Conservation (phyloP, 2,329 filamentous ascomycete species). For the Alternaria brassicae region DNA sequence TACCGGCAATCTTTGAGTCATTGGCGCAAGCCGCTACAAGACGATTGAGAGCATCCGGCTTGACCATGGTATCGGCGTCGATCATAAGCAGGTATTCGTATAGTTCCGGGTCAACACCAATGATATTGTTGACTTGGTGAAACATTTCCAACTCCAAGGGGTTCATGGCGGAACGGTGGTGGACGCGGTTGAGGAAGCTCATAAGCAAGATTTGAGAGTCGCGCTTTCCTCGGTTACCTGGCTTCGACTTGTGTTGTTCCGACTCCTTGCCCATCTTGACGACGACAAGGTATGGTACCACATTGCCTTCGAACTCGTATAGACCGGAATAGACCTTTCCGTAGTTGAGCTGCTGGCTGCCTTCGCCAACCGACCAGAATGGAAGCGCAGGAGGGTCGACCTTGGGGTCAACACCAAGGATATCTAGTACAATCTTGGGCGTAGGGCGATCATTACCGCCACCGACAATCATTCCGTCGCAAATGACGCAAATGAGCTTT, state of each 20-base stretch:
- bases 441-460: slow-evolving; percentile 95
- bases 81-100: slow-evolving; percentile 99
- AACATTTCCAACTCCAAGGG: slow-evolving; percentile 97
- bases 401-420: slow-evolving; percentile 95
- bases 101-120: slow-evolving; percentile 94
- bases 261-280: slow-evolving; percentile 98
- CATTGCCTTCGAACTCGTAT: slow-evolving; percentile 96
- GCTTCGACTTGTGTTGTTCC: slow-evolving; percentile 88
- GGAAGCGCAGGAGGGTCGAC: slow-evolving; percentile 92
- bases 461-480: slow-evolving; percentile 96
- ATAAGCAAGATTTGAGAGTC: slow-evolving; percentile 96
- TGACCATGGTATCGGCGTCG: slow-evolving; percentile 94
- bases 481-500: slow-evolving; percentile 95
- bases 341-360: slow-evolving; percentile 94
- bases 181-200: slow-evolving; percentile 97
- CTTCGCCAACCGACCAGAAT: slow-evolving; percentile 90
- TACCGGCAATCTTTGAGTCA: slow-evolving; percentile 94
- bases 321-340: slow-evolving; percentile 98
- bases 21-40: slow-evolving; percentile 92
- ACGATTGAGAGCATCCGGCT: slow-evolving; percentile 89
- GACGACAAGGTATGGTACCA: slow-evolving; percentile 93
- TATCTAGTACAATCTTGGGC: slow-evolving; percentile 96
- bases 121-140: slow-evolving; percentile 99
- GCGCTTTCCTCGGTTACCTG: slow-evolving; percentile 97
- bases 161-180: slow-evolving; percentile 92